Conservation (phyloP, 2,329 filamentous ascomycete genomes). For the Chrysoporthe deuterocubensis region DNA sequence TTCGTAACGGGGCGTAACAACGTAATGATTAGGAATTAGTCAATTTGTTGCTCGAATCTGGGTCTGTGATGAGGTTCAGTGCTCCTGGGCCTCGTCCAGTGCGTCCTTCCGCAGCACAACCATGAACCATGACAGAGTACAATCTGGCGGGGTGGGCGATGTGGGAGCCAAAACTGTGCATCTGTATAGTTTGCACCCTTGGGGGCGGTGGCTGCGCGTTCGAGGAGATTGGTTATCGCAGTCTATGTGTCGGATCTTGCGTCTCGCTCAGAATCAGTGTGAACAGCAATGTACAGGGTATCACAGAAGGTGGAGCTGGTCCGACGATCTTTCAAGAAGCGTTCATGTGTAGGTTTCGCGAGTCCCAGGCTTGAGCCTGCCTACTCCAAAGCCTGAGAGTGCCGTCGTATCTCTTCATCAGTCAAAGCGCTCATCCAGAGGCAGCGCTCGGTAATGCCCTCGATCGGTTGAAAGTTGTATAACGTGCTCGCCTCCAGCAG, state of each 20-base stretch:
- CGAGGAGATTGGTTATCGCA: not conserved
- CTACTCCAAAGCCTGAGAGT: constrained; percentile 39
- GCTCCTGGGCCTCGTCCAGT: not conserved
- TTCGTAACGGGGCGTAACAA: constrained; percentile 8
- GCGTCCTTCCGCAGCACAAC: constrained; percentile 1
- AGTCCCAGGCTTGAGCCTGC: not conserved
- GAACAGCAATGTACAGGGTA: constrained; percentile 12
- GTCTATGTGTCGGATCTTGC: constrained; percentile 7
- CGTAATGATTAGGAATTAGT: constrained; percentile 11
- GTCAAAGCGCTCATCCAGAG: constrained; percentile 81
- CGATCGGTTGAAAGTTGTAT: constrained; percentile 75
- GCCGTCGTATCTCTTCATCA: constrained; percentile 72
- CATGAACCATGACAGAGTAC: not conserved
- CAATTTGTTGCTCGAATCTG: not conserved
- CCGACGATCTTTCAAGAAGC: not conserved
- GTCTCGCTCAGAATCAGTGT: not conserved
- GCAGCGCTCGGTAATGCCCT: constrained; percentile 78
- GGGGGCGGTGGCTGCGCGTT: not conserved
- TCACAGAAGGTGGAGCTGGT: not conserved
- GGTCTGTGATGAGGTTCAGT: not conserved
- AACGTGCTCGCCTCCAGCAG: constrained; percentile 78
- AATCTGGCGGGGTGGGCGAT: not conserved
- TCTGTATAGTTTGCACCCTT: not conserved
- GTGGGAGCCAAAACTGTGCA: not conserved
- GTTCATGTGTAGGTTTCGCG: not conserved